Base-by-base conservation (phyloP, 192 early-diverging fungal species). In the Pilaira anomala region DNA sequence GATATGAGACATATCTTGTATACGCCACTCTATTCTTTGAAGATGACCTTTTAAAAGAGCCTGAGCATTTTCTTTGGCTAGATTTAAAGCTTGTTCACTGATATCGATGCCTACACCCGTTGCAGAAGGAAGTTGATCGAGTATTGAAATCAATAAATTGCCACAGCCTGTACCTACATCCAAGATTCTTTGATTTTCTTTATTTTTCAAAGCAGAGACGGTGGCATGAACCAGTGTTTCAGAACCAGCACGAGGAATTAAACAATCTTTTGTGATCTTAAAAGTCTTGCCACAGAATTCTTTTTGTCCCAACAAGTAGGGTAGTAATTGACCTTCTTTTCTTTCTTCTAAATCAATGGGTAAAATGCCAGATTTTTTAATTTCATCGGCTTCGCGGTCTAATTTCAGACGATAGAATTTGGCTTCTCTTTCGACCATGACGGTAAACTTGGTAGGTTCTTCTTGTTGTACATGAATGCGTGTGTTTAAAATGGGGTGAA, bases 151-250 rank as follows among this genome's bases (percentile, higher is more conserved):
- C 1, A 92, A 54, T 14, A 92, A 63, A 66, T 88, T 89, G 0
- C 90, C 90, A 53, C 80, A 83, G 1, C 90, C 90, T 2, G 90
- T 92, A 2, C 90, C 90, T 4, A 92, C 69, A 67, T 92, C 90
- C 57, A 92, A 36, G 13, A 89, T 62, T 2, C 57, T 58, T 29
- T 48, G 61, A 36, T 49, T 14, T 24, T 56, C 21, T 21, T 46
- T 14, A 6, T 40, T 13, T 21, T 41, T 9, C 1, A 80, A 28
- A 33, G 67, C 18, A 2, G 59, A 51, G 16, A 84, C 49, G 2
- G 81, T 72, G 4, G 86, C 73, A 11, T 76, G 16, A 0, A 88
- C 88, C 24, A 92, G 74, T 0, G 78, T 83, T 58, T 91, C 85
- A 18, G 90, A 87, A 46, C 84, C 85, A 8, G 81, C 48, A 13